phyloP scores from a whole-genome alignment of 495 filamentous ascomycete species.

The Niebla homalea region DNA sequence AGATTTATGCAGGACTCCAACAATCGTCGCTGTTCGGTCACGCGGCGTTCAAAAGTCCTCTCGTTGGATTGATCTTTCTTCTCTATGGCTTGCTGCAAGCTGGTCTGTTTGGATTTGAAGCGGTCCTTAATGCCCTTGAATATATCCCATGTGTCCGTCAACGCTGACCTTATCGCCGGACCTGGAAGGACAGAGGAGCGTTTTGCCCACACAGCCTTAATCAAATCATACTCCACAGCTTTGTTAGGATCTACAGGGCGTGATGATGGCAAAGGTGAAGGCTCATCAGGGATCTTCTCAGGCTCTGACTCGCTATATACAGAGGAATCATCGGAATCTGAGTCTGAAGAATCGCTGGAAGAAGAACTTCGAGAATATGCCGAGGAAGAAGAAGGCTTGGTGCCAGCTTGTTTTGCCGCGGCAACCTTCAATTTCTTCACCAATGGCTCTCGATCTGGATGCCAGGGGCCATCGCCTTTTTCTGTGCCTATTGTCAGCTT shows the following conservation, averaged over 20 bases:
- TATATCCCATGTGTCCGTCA: conserved; percentile 49
- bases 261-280: conserved; percentile 37
- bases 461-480: conserved; percentile 17
- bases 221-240: conserved; percentile 47
- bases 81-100: conserved; percentile 43
- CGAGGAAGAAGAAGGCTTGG: conserved; percentile 8
- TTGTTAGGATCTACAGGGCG: conserved; percentile 39
- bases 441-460: conserved; percentile 14
- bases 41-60: conserved; percentile 31
- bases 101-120: conserved; percentile 46
- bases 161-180: conserved; percentile 22
- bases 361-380: conserved; percentile 9
- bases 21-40: conserved; percentile 43
- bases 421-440: conserved; percentile 16
- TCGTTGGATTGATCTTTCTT: conserved; percentile 30
- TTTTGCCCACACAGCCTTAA: conserved; percentile 54
- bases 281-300: conserved; percentile 31
- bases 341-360: conserved; percentile 16
- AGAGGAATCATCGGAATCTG: conserved; percentile 38
- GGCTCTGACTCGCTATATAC: conserved; percentile 35
- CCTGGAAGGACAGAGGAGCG: conserved; percentile 25
- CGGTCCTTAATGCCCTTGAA: conserved; percentile 46
- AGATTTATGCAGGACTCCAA: conserved; percentile 47
- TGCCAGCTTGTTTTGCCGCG: conserved; percentile 5
- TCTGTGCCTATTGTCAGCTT: conserved; percentile 9